phyloP scores from a whole-genome alignment of 768 basidiomycete genomes.

The Peribolospora kevripleyi region DNA sequence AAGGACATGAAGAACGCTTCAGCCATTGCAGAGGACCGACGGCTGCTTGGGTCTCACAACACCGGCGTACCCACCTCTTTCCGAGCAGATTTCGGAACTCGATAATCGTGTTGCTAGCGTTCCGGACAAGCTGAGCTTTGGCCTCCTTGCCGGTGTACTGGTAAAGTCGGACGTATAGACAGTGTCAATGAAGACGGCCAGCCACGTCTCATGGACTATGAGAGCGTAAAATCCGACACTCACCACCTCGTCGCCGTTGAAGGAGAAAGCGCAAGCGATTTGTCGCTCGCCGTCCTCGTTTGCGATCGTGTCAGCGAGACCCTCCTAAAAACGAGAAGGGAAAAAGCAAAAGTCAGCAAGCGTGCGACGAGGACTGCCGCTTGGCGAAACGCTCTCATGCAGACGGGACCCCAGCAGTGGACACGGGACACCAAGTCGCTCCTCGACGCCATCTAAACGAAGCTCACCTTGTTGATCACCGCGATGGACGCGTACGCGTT shows the following conservation, averaged over 20 bases:
- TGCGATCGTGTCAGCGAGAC: constrained; percentile 77
- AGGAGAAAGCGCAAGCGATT: constrained; percentile 80
- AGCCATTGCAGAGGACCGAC: neutral
- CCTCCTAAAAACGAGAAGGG: constrained; percentile 34
- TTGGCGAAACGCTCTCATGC: neutral
- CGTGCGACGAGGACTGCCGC: neutral
- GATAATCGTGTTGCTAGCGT: constrained; percentile 76
- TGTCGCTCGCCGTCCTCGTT: constrained; percentile 97
- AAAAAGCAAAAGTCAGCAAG: neutral
- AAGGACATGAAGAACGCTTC: neutral
- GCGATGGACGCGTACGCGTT: constrained; percentile 88
- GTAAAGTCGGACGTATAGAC: neutral
- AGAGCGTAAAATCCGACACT: constrained; percentile 16
- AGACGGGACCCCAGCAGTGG: neutral
- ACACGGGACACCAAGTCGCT: neutral
- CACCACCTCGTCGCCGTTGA: constrained; percentile 74
- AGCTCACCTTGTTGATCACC: constrained; percentile 69
- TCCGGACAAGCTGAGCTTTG: constrained; percentile 81
- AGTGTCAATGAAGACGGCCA: neutral
- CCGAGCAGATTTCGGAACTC: constrained; percentile 83
- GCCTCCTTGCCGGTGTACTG: constrained; percentile 95
- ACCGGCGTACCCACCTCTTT: constrained; percentile 38
- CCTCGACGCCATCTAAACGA: neutral
- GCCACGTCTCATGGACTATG: neutral
- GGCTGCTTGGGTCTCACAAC: neutral